phyloP scores from a whole-genome alignment of 768 basidiomycete species.

The Udeniomyces megalosporus region DNA sequence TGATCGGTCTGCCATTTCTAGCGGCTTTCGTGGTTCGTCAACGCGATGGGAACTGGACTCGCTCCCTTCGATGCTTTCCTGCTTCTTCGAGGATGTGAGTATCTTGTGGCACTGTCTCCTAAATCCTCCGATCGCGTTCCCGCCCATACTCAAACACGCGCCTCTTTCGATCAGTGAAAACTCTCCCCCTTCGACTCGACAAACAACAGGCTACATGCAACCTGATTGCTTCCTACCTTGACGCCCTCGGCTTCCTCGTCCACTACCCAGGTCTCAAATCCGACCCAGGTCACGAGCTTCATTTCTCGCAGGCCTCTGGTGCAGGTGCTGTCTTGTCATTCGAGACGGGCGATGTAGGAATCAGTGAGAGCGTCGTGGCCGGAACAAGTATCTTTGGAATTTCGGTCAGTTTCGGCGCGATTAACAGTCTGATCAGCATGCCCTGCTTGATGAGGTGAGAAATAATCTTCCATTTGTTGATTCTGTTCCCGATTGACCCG shows the following conservation, averaged over 20 bases:
- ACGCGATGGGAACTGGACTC: slow-evolving; percentile 81
- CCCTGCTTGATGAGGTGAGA: slow-evolving; percentile 99
- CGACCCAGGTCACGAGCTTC: slow-evolving; percentile 75
- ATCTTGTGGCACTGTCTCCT: no score
- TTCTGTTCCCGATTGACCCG: no score
- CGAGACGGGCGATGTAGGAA: slow-evolving; percentile 72
- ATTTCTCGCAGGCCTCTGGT: slow-evolving; percentile 75
- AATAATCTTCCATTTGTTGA: no score
- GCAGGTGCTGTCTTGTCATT: slow-evolving; percentile 90
- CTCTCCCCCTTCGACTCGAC: slow-evolving; percentile 88
- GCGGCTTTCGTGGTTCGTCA: slow-evolving; percentile 82
- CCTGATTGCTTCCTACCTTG: slow-evolving; percentile 70
- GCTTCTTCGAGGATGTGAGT: slow-evolving; percentile 58
- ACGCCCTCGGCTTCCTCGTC: slow-evolving; percentile 69
- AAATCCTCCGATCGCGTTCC: neutral
- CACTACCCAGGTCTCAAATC: slow-evolving; percentile 76
- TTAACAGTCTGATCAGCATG: slow-evolving; percentile 97
- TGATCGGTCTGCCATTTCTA: no score
- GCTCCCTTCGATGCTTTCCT: slow-evolving; percentile 94
- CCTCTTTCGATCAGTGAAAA: slow-evolving; percentile 42
- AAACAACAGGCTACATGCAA: slow-evolving; percentile 71
- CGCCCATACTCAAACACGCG: neutral
- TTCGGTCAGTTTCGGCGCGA: slow-evolving; percentile 92
- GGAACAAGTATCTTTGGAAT: slow-evolving; percentile 91
- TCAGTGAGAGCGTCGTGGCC: slow-evolving; percentile 85